phyloP scores from a whole-genome alignment of 208 protist species.

The Trypanosoma cruzi region DNA sequence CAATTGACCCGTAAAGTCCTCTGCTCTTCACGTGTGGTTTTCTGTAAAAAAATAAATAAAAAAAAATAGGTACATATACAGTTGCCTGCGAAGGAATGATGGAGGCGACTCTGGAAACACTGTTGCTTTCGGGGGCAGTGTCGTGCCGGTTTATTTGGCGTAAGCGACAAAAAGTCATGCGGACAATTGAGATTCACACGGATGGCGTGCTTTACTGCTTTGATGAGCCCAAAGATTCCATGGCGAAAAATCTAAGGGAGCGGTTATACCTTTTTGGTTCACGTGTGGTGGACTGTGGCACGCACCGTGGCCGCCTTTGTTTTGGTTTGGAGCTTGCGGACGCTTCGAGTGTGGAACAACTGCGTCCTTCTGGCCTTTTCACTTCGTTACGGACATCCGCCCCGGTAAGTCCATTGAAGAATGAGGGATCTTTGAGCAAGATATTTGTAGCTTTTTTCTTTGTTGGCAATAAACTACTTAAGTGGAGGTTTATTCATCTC shows the following conservation, averaged over 20 bases:
- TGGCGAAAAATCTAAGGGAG: slow-evolving; percentile 59
- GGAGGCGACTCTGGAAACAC: slow-evolving; percentile 45
- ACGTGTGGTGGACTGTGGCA: slow-evolving; percentile 46
- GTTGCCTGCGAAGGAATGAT: slow-evolving; percentile 5
- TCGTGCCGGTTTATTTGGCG: slow-evolving; percentile 36
- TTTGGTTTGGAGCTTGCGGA: slow-evolving; percentile 15
- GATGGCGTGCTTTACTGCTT: slow-evolving; percentile 63
- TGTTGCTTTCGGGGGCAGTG: slow-evolving; percentile 44
- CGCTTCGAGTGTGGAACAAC: slow-evolving; percentile 1
- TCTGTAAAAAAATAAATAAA: too few species aligned
- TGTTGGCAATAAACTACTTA: slow-evolving; percentile 41
- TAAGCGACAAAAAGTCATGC: slow-evolving; percentile 11
- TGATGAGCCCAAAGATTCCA: slow-evolving; percentile 57
- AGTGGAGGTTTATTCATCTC: slow-evolving; percentile 40
- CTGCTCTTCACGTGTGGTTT: background rate
- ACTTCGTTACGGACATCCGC: background rate
- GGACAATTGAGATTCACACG: slow-evolving; percentile 62
- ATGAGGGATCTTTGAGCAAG: background rate
- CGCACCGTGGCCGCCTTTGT: slow-evolving; percentile 13
- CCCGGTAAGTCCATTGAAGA: background rate
- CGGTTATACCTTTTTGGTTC: slow-evolving; percentile 55
- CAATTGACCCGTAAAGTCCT: too few species aligned
- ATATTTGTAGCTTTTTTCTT: slow-evolving; percentile 7
- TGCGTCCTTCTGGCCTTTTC: slow-evolving; percentile 4
- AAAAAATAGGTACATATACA: slow-evolving; percentile 21